Conservation (phyloP, 495 filamentous ascomycete genomes). For the Hyaloscypha variabilis region DNA sequence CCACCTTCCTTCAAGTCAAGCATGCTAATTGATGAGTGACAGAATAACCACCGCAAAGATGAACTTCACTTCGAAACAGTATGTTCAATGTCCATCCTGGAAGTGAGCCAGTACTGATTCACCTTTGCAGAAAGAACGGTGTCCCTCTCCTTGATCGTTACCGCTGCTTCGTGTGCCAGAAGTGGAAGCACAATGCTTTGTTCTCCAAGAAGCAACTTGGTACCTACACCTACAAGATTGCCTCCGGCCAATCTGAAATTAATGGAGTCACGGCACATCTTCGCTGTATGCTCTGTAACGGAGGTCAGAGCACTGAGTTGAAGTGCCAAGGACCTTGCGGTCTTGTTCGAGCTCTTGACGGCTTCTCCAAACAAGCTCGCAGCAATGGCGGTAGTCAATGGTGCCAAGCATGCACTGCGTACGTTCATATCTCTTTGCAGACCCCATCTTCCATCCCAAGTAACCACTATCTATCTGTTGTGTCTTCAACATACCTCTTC, state of each 20-base stretch:
- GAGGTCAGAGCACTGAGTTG: slow-evolving; percentile 36
- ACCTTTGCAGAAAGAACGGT: not conserved
- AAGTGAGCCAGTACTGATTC: not conserved
- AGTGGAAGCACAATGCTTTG: not conserved
- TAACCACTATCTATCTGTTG: no score
- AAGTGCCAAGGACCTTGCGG: slow-evolving; percentile 48
- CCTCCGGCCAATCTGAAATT: not conserved
- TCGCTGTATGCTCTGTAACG: slow-evolving; percentile 19
- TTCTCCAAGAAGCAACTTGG: slow-evolving; percentile 1
- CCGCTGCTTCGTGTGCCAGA: not conserved
- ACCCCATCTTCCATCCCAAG: no score
- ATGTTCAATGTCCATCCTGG: not conserved
- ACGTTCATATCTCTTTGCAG: no score
- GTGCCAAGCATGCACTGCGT: slow-evolving; percentile 60
- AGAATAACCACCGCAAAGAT: not conserved
- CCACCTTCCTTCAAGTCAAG: not conserved
- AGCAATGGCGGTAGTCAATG: slow-evolving; percentile 47
- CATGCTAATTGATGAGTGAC: not conserved
- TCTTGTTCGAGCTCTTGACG: slow-evolving; percentile 43
- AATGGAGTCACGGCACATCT: slow-evolving; percentile 19
- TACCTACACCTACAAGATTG: not conserved
- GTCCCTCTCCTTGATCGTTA: not conserved
- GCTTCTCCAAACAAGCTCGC: slow-evolving; percentile 62
- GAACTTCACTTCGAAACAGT: not conserved
- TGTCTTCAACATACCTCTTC: no score